Evolutionary conservation across 805 yeast species (phyloP), one percentile per base, ranked within the genome.

Genomic region (Metschnikowia anglica): DNA sequence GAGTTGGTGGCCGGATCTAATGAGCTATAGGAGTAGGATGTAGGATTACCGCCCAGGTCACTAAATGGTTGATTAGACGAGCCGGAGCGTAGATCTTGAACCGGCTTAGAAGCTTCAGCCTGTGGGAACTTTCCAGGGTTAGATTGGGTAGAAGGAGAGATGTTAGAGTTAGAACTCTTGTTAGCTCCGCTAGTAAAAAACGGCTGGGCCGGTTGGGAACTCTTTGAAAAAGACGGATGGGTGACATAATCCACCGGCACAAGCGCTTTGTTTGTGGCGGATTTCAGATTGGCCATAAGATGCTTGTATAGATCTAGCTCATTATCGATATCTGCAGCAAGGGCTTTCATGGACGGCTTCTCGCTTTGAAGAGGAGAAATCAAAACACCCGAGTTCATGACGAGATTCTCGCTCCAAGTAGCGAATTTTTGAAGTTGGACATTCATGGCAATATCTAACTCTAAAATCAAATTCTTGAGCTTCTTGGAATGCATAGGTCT

Each of bases 401-500:
- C 75, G 43, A 86, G 73, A 16, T 88, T 86, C 65, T 91, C 98
- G 39, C 82, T 79, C 74, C 88, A 85, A 23, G 91, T 86, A 3
- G 97, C 83, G 62, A 84, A 91, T 59, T 89, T 88, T 55, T 87
- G 91, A 43, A 93, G 70, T 63, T 91, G 97, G 39, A 90, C 79
- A 48, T 88, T 80, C 73, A 91, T 70, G 8, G 97, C 98, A 37
- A 88, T 80, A 63, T 93, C 98, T 59, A 88, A 75, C 63, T 91
- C 97, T 49, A 90, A 70, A 43, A 89, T 81, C 49, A 88, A 70
- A 58, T 86, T 83, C 58, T 83, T 85, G 47, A 93, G 72, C 49
- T 80, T 81, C 46, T 79, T 76, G 5, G 88, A 80, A 29, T 79
- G 77, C 44, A 77, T 80, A 6, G 98, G 99, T 53, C 99, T 77